Percentiles rank a stretch among this genome's conserved stretches.
phyloP scores from a whole-genome alignment of 2,329 filamentous ascomycete species.

The Arthrobotrys conoides region DNA sequence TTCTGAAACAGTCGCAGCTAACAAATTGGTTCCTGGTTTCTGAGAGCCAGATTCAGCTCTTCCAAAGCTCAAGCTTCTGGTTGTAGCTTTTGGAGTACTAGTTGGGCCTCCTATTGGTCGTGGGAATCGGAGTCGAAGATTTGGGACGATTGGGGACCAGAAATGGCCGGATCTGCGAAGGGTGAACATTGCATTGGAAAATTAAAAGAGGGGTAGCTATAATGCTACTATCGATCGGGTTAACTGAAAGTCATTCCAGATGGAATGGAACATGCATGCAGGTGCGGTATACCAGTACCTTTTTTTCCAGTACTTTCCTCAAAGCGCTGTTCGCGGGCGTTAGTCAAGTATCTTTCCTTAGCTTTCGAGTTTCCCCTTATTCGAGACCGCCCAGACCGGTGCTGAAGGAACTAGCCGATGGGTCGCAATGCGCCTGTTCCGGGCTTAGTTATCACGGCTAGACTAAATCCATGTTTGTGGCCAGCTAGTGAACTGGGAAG shows the following conservation, averaged over 20 bases:
- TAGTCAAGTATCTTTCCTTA: neutral
- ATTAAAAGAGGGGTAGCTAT: conserved; percentile 47
- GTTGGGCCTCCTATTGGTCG: conserved; percentile 24
- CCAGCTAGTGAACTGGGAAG: neutral
- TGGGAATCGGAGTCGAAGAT: conserved; percentile 8
- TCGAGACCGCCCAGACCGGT: neutral
- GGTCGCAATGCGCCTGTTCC: too few relatives aligned
- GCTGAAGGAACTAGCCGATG: conserved; percentile 3
- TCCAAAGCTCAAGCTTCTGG: conserved; percentile 19
- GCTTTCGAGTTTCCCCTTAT: conserved; percentile 12
- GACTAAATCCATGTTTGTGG: conserved; percentile 2
- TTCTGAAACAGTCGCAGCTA: conserved; percentile 19
- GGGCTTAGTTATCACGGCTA: neutral
- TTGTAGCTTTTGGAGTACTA: conserved; percentile 9
- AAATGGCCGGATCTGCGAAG: conserved; percentile 32
- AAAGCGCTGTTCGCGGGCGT: neutral
- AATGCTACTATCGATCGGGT: neutral
- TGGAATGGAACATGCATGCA: conserved; percentile 18
- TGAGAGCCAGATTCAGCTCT: neutral
- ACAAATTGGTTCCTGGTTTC: conserved; percentile 25
- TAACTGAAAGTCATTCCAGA: conserved; percentile 11
- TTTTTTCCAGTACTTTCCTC: conserved; percentile 7
- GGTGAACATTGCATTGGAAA: conserved; percentile 44
- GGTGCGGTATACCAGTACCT: neutral
- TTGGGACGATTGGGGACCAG: conserved; percentile 22